Percentiles rank a stretch among this genome's conserved stretches.
These are phyloP conservation scores for Houttuynia cordata DNA, from an alignment of 164 flowering plant genomes.

Conservation along the genomic window DNA sequence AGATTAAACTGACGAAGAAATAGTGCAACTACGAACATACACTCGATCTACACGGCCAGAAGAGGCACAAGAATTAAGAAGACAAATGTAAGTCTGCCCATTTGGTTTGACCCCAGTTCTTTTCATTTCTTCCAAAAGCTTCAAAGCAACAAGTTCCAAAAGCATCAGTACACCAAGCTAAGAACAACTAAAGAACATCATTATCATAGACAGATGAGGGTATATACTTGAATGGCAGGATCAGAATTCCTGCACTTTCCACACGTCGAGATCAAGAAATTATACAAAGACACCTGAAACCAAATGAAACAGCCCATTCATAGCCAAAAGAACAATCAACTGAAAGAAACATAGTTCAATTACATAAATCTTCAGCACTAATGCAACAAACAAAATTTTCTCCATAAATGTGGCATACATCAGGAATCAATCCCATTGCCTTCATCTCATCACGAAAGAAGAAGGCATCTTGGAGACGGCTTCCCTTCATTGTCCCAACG, in stretches of 20 bases:
- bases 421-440: conserved; percentile 76
- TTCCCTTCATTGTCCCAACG: conserved; percentile 67
- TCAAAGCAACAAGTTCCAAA: conserved; percentile 9
- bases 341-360: not conserved
- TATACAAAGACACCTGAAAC: conserved; percentile 65
- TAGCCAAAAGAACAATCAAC: not conserved
- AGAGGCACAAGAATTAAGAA: conserved; percentile 80
- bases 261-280: conserved; percentile 76
- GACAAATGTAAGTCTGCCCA: conserved; percentile 76
- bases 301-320: conserved; percentile 4
- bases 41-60: conserved; percentile 72
- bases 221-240: conserved; percentile 45
- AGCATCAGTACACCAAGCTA: not conserved
- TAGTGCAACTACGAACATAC: conserved; percentile 38
- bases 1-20: not conserved
- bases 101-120: conserved; percentile 70
- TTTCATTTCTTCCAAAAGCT: conserved; percentile 96
- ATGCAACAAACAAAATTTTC: not conserved
- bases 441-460: conserved; percentile 82
- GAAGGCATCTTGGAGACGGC: conserved; percentile 73
- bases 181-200: not conserved
- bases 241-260: conserved; percentile 71
- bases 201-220: not conserved
- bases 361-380: not conserved
- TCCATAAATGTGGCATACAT: conserved; percentile 33